These are phyloP conservation scores for Tolypocladium album DNA, from an alignment of 2,329 filamentous ascomycete species.

Conservation along the genomic window DNA sequence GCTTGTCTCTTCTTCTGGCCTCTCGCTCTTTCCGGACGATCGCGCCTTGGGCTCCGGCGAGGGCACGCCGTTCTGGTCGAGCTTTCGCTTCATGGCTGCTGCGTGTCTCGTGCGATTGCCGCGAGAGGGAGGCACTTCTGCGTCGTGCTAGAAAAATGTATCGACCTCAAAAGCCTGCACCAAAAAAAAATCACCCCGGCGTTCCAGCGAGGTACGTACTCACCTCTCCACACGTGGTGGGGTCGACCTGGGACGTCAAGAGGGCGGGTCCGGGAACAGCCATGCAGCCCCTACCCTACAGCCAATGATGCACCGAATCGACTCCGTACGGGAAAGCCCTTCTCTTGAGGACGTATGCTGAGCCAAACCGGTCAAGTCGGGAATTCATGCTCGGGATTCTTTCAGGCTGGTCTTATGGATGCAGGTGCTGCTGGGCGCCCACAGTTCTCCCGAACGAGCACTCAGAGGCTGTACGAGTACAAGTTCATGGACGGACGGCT, in stretches of 20 bases:
- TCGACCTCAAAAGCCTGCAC: background rate
- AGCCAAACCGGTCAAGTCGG: no score
- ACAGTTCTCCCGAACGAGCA: no score
- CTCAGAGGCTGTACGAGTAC: no score
- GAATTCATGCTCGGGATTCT: no score
- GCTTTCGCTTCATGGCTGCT: constrained; percentile 47
- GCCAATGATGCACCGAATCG: background rate
- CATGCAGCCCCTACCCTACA: background rate
- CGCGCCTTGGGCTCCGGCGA: constrained; percentile 14
- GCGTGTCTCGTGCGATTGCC: background rate
- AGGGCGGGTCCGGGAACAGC: background rate
- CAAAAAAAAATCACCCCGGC: background rate
- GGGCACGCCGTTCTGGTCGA: constrained; percentile 43
- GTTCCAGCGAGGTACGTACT: background rate
- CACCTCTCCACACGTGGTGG: background rate
- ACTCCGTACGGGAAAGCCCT: no score
- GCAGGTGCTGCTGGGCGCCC: background rate
- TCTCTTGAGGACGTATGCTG: no score
- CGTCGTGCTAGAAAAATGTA: background rate
- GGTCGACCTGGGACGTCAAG: background rate
- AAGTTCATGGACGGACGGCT: background rate
- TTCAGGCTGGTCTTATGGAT: background rate
- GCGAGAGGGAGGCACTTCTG: background rate
- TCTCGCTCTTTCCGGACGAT: constrained; percentile 13
- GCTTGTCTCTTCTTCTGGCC: constrained; percentile 32